Evolutionary conservation across 768 basidiomycete species (phyloP).

Genomic region (Phylloporus rhodoxanthus): DNA sequence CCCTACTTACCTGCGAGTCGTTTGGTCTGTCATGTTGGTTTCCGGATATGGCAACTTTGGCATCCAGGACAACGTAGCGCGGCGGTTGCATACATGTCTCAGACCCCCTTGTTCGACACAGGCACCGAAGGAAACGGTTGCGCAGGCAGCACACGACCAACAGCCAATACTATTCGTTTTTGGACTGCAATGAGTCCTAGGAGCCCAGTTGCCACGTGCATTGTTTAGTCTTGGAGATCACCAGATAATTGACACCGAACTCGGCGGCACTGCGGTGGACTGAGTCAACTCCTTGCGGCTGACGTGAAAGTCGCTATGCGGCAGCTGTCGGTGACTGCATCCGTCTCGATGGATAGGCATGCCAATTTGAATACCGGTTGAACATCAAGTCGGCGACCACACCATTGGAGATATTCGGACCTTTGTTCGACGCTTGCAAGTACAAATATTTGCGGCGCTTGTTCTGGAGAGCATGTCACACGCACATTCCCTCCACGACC

Average conservation of each 20-base stretch:
- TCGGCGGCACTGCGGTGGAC: too few relatives aligned
- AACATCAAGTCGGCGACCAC: too few relatives aligned
- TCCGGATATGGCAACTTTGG: constrained; percentile 8
- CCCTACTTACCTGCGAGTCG: not conserved
- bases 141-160: not conserved
- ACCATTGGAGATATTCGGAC: not conserved
- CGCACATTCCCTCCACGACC: not conserved
- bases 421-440: not conserved
- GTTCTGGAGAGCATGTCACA: not conserved
- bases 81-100: constrained; percentile 6
- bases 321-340: too few relatives aligned
- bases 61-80: not conserved
- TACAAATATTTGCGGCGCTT: not conserved
- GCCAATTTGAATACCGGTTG: too few relatives aligned
- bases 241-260: not conserved
- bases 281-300: too few relatives aligned
- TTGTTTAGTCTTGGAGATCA: constrained; percentile 3
- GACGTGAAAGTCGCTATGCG: too few relatives aligned
- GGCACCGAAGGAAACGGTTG: not conserved
- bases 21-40: not conserved
- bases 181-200: constrained; percentile 1
- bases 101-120: not conserved
- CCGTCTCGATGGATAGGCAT: too few relatives aligned
- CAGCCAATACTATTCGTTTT: constrained; percentile 4
- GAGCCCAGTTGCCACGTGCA: too few relatives aligned